phyloP scores from a whole-genome alignment of 2,329 filamentous ascomycete genomes.

The Truncatella angustata region DNA sequence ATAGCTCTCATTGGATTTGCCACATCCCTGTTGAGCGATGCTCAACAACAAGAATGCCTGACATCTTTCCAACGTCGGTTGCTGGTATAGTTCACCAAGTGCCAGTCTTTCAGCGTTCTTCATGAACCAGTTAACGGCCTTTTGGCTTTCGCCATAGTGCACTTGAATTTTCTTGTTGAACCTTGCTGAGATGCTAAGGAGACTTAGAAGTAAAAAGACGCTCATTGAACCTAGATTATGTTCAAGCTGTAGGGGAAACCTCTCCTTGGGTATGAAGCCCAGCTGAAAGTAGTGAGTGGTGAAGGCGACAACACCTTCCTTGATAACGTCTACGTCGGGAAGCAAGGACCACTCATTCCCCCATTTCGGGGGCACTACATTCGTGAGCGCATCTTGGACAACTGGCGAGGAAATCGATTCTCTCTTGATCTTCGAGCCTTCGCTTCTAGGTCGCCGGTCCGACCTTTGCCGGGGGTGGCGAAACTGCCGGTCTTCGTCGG shows the following conservation, averaged over 20 bases:
- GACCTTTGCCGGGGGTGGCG: constrained; percentile 52
- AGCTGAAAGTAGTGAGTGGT: constrained; percentile 57
- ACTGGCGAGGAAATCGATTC: constrained; percentile 21
- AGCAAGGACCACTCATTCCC: constrained; percentile 48
- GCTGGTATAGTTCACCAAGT: constrained; percentile 48
- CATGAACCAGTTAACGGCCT: constrained; percentile 53
- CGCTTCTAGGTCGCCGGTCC: constrained; percentile 40
- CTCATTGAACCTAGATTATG: constrained; percentile 47
- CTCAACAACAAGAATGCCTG: constrained; percentile 59
- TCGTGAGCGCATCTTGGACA: constrained; percentile 19
- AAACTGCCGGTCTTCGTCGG: constrained; percentile 54
- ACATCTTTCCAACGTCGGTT: constrained; percentile 52
- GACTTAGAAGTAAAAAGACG: constrained; percentile 52
- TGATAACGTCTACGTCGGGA: constrained; percentile 46
- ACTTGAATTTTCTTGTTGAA: constrained; percentile 47
- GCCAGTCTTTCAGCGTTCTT: constrained; percentile 47
- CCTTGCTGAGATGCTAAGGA: constrained; percentile 56
- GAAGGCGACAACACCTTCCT: constrained; percentile 53
- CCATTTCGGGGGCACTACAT: constrained; percentile 34
- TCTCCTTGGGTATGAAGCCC: constrained; percentile 55
- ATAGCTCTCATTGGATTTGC: constrained; percentile 51
- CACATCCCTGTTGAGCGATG: constrained; percentile 58
- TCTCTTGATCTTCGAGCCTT: constrained; percentile 24
- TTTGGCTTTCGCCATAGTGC: constrained; percentile 49
- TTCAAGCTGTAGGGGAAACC: constrained; percentile 46